Percentiles rank a stretch among this genome's conserved stretches.
Evolutionary conservation across 2,329 filamentous ascomycete species (phyloP).

Genomic region (Fusarium dlaminii): DNA sequence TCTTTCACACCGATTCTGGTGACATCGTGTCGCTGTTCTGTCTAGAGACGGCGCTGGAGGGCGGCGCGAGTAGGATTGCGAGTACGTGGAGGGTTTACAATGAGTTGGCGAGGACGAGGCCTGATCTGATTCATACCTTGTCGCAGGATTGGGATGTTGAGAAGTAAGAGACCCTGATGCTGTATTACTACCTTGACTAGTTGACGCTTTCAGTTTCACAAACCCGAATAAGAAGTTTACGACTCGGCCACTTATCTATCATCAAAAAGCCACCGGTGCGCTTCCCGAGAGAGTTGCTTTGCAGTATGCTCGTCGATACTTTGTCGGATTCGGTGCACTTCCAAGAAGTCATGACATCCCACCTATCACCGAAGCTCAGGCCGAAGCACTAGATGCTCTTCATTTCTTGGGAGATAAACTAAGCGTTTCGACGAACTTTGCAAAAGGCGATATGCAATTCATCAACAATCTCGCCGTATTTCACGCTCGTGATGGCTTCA

Average conservation of each 20-base stretch:
- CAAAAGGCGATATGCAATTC: constrained; percentile 62
- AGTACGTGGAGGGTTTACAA: constrained; percentile 70
- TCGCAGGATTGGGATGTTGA: constrained; percentile 58
- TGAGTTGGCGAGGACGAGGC: constrained; percentile 63
- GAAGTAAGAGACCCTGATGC: constrained; percentile 44
- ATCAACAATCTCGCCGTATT: constrained; percentile 64
- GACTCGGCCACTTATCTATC: constrained; percentile 10
- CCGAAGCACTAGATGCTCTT: constrained; percentile 60
- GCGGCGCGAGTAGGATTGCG: constrained; percentile 65
- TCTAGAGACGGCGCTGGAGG: constrained; percentile 59
- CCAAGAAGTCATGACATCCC: constrained; percentile 65
- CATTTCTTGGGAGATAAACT: constrained; percentile 58
- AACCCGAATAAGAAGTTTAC: constrained; percentile 12
- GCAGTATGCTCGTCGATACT: constrained; percentile 30
- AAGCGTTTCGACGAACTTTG: constrained; percentile 54
- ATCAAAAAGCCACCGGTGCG: neutral
- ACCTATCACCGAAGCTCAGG: constrained; percentile 61
- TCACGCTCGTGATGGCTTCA: constrained; percentile 60
- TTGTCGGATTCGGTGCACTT: constrained; percentile 29
- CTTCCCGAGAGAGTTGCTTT: constrained; percentile 2
- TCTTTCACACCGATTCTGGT: constrained; percentile 69
- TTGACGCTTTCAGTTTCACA: neutral
- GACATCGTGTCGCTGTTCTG: constrained; percentile 68
- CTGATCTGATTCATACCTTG: constrained; percentile 66
- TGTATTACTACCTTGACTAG: accelerated